A percentile compares a stretch with the other conserved stretches of the same genome.
phyloP scores from a whole-genome alignment of 139 green algal genomes.

The Edaphochlamys debaryana region DNA sequence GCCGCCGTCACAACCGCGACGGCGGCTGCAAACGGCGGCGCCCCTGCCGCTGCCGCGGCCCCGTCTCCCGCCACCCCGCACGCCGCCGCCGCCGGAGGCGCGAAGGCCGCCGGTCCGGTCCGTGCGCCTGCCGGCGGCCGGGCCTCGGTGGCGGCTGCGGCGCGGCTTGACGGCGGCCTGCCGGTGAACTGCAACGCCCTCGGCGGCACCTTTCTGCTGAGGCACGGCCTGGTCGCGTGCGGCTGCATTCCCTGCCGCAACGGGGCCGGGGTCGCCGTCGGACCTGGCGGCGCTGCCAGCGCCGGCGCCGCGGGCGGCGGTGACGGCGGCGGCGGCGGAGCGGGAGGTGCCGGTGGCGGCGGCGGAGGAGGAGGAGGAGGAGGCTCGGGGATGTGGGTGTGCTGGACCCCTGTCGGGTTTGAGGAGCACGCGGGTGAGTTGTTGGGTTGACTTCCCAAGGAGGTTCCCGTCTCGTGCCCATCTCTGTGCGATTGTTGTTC shows the following conservation, averaged over 20 bases:
- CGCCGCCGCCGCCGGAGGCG: not conserved
- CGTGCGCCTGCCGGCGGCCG: too few species aligned
- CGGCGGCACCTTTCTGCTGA: slow-evolving; percentile 1
- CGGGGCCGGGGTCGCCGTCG: too few species aligned
- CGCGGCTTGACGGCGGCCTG: not conserved
- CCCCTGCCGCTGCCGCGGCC: not conserved
- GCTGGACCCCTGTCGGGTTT: slow-evolving; percentile 19
- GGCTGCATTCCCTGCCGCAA: not conserved
- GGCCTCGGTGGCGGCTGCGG: too few species aligned
- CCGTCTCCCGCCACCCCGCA: too few species aligned
- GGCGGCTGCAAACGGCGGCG: not conserved
- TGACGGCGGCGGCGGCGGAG: not conserved
- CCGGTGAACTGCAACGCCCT: not conserved
- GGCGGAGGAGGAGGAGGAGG: too few species aligned
- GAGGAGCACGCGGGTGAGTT: slow-evolving; percentile 35
- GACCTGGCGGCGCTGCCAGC: not conserved
- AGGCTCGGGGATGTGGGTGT: not conserved
- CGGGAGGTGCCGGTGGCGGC: not conserved
- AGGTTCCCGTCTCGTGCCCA: not conserved
- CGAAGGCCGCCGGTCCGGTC: too few species aligned
- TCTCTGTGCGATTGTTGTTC: too few species aligned
- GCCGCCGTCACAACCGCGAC: not conserved
- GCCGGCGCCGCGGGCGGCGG: too few species aligned
- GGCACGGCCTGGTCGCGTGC: slow-evolving; percentile 5
- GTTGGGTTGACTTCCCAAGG: too few species aligned